These are phyloP conservation scores for Pyrenula massariospora DNA, from an alignment of 495 filamentous ascomycete species.

Conservation along the genomic window DNA sequence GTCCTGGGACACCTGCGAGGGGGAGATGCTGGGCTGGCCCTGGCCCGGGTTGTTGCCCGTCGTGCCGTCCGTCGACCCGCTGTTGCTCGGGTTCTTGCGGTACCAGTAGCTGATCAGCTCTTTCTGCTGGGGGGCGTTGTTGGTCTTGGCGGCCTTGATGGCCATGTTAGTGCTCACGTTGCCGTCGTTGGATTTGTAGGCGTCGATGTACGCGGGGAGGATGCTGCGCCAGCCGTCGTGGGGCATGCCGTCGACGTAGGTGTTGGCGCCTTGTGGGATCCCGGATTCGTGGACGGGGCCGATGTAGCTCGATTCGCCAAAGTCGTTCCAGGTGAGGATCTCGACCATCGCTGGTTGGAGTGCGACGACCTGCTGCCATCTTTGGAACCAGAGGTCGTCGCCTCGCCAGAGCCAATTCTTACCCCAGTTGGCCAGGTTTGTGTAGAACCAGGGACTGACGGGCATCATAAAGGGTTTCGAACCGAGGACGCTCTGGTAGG, in stretches of 20 bases:
- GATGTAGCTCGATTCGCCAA: conserved; percentile 66
- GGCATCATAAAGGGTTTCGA: conserved; percentile 71
- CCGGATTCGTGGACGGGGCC: conserved; percentile 38
- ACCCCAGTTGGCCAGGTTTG: conserved; percentile 51
- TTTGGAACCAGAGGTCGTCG: conserved; percentile 61
- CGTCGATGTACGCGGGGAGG: conserved; percentile 52
- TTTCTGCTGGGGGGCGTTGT: conserved; percentile 13
- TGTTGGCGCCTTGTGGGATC: conserved; percentile 35
- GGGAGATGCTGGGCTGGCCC: conserved; percentile 15
- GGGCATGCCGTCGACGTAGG: conserved; percentile 35
- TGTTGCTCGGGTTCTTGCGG: conserved; percentile 27
- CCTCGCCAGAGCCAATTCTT: conserved; percentile 69
- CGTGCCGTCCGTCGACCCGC: conserved; percentile 21
- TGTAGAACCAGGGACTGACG: conserved; percentile 68
- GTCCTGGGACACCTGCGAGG: conserved; percentile 18
- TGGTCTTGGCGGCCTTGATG: conserved; percentile 7
- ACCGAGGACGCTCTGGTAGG: conserved; percentile 34
- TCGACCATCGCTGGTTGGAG: conserved; percentile 52
- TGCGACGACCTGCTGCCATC: conserved; percentile 58
- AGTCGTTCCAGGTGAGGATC: conserved; percentile 61
- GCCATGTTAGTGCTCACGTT: conserved; percentile 9
- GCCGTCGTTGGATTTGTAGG: conserved; percentile 43
- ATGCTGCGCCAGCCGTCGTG: conserved; percentile 45
- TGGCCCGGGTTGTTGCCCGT: conserved; percentile 24
- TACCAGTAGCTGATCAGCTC: conserved; percentile 56